Base-by-base conservation (phyloP, 225 moss, liverwort and hornwort genomes). In the Lunularia cruciata region DNA sequence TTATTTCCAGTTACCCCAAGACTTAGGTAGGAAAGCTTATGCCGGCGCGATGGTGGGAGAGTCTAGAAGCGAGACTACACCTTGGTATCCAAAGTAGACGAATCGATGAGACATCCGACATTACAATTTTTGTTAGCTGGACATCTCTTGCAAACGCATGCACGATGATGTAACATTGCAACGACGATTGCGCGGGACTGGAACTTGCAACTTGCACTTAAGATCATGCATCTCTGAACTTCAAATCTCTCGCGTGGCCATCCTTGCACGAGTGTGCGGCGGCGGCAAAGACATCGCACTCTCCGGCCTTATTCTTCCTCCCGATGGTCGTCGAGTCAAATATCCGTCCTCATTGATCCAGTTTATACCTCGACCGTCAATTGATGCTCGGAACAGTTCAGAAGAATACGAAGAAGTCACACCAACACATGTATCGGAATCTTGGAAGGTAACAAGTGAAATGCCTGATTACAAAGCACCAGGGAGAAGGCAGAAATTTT, bases 171-270 rank as follows among this genome's bases (percentile, higher is more conserved):
- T n/a, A n/a, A n/a, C n/a, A n/a, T n/a, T n/a, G n/a, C n/a, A 20
- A 60, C 22, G 20, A 23, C 60, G 6, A 6, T 40, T 39, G 61
- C 39, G 15, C 23, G 23, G 61, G 23, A 61, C 39, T 13, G 19
- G 26, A n/a, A 30, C 15, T 22, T 26, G 28, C 23, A 2, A 30
- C 3, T 39, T 31, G 45, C 45, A 18, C 30, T 64, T 30, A 7
- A 46, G 39, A 31, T 46, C 46, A 26, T 45, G 28, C 63, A 64
- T 46, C 63, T 19, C 12, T 30, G 46, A 30, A 28, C 3, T 46
- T 64, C 63, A 64, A 39, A 23, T 64, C 43, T 64, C 63, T 38
- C 10, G 19, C 28, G 16, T 16, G 46, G 30, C 22, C 63, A 64
- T 64, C 25, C 25, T 61, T 27, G 6, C 37, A 3, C 36, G 20